Conservation (phyloP, 805 yeast species). For the Saccharomyces jurei region DNA sequence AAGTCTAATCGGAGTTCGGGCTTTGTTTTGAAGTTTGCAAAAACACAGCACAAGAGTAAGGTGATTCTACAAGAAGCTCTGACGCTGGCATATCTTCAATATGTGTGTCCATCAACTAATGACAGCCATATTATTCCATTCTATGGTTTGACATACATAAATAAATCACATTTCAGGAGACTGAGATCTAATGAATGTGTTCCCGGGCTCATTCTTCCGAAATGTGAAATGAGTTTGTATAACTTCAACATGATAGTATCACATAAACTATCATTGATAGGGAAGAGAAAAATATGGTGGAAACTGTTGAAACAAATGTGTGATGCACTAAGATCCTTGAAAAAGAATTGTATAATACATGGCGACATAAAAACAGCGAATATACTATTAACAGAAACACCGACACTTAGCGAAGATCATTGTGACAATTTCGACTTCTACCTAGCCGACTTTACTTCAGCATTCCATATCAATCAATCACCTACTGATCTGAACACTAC, state of each 20-base stretch:
- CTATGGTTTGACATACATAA: slow-evolving; percentile 5
- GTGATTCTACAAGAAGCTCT: slow-evolving; percentile 10
- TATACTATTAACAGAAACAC: slow-evolving; percentile 3
- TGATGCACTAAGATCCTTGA: slow-evolving; percentile 7
- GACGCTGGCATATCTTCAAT: slow-evolving; percentile 4
- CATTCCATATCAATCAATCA: background rate
- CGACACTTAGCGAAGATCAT: background rate
- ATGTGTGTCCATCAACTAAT: background rate
- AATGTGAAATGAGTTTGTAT: slow-evolving; percentile 6
- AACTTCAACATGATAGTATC: slow-evolving; percentile 4
- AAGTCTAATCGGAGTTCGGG: background rate
- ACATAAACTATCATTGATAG: background rate
- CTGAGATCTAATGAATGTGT: slow-evolving; percentile 5
- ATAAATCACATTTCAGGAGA: slow-evolving; percentile 2
- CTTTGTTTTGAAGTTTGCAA: slow-evolving; percentile 12
- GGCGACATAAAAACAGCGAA: slow-evolving; percentile 20
- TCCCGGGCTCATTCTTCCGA: slow-evolving; percentile 11
- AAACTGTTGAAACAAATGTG: slow-evolving; percentile 5
- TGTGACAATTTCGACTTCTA: slow-evolving; percentile 3
- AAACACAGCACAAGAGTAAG: slow-evolving; percentile 6
- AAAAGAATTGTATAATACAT: slow-evolving; percentile 9
- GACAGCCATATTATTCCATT: slow-evolving; percentile 4
- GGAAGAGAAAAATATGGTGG: slow-evolving; percentile 9
- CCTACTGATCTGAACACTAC: slow-evolving; percentile 9
- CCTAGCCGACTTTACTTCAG: slow-evolving; percentile 17